Evolutionary conservation across 2,329 filamentous ascomycete genomes (phyloP), one percentile per base, ranked within the genome.

Genomic region (Daldinia sp.): DNA sequence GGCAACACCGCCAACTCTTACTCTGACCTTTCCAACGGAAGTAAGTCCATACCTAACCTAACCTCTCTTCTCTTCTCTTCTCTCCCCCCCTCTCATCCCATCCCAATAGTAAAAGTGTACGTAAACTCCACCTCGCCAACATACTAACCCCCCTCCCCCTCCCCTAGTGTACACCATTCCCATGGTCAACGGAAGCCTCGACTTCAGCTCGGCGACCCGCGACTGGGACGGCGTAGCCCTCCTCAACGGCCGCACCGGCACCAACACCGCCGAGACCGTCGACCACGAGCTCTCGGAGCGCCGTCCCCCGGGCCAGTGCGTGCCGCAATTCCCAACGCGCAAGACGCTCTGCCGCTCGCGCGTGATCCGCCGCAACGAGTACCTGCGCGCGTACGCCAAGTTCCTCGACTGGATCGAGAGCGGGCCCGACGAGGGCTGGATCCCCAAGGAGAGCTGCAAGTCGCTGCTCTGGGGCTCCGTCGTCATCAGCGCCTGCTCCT

Each of bases 81-180:
- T n/a, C 23, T 17, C 23, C 17, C 27, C 30, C 43, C 29, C 10
- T 43, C 19, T 7, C 23, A 19, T 23, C 1, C 17, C 25, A 7
- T 30, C 9, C 21, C 11, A 17, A n/a, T n/a, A n/a, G n/a, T n/a
- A n/a, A n/a, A n/a, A n/a, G n/a, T n/a, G n/a, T n/a, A n/a, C n/a
- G n/a, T n/a, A n/a, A n/a, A n/a, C n/a, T n/a, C n/a, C n/a, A n/a
- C n/a, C n/a, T n/a, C n/a, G 4, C 29, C 15, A 21, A 30, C 2
- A 17, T 5, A 32, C 58, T 55, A 54, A 54, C 49, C 10, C 35
- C 3, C n/a, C 17, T 35, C 23, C 11, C 10, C 30, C 11, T 30
- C n/a, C 19, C 39, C 25, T 34, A 66, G 63, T 61, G 39, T 66
- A 63, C 56, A 63, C 59, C 41, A 49, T 66, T 32, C 63, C 63